These are phyloP conservation scores for Nothophoma quercina DNA, from an alignment of 2,329 filamentous ascomycete species.

Conservation along the genomic window DNA sequence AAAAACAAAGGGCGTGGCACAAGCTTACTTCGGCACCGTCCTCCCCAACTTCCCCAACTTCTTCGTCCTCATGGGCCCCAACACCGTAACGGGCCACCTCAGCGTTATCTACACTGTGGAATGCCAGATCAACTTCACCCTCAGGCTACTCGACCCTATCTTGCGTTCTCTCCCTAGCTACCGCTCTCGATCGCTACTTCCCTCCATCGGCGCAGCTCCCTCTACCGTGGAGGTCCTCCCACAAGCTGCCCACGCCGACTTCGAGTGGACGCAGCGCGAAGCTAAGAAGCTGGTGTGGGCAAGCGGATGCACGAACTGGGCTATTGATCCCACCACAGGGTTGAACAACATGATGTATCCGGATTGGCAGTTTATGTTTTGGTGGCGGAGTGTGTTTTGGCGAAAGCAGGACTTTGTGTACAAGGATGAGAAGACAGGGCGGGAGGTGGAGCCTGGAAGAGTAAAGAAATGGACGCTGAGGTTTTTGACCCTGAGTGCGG, in stretches of 20 bases:
- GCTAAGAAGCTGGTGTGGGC: slow-evolving; percentile 58
- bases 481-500: slow-evolving; percentile 11
- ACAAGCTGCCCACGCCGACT: slow-evolving; percentile 49
- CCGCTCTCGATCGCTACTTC: slow-evolving; percentile 31
- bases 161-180: slow-evolving; percentile 43
- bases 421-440: slow-evolving; percentile 28
- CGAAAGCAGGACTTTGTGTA: slow-evolving; percentile 51
- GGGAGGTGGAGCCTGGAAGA: slow-evolving; percentile 25
- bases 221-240: slow-evolving; percentile 49
- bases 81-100: slow-evolving; percentile 59
- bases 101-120: slow-evolving; percentile 61
- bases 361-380: slow-evolving; percentile 60
- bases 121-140: slow-evolving; percentile 60
- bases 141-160: slow-evolving; percentile 54
- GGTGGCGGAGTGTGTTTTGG: slow-evolving; percentile 58
- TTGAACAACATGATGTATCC: slow-evolving; percentile 63
- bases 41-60: slow-evolving; percentile 46
- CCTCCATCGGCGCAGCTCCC: slow-evolving; percentile 25
- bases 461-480: slow-evolving; percentile 17
- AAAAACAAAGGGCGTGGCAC: slow-evolving; percentile 44
- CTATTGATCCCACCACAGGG: slow-evolving; percentile 55
- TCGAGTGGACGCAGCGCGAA: slow-evolving; percentile 51
- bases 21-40: slow-evolving; percentile 61
- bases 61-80: slow-evolving; percentile 39
- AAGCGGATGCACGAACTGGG: slow-evolving; percentile 62